A percentile compares a stretch with the other conserved stretches of the same genome.
Conservation (phyloP, 140 eudicot species). For the Oenanthe javanica region DNA sequence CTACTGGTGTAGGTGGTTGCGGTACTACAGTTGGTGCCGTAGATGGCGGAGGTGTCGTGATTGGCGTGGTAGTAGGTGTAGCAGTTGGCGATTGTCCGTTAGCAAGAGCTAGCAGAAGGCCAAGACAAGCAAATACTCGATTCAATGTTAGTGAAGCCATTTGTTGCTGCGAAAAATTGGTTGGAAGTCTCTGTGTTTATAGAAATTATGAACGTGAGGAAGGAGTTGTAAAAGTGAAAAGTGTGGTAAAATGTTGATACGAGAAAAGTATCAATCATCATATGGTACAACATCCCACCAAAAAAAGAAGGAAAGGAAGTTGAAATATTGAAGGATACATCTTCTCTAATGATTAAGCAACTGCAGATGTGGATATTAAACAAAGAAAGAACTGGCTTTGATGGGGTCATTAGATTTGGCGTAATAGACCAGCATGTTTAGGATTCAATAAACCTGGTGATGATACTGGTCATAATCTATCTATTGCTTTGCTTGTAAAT, state of each 20-base stretch:
- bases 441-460: neutral
- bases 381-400: neutral
- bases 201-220: conserved; percentile 13
- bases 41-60: conserved; percentile 41
- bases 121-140: conserved; percentile 30
- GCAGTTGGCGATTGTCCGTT: conserved; percentile 72
- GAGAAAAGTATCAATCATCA: conserved; percentile 46
- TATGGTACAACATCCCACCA: conserved; percentile 25
- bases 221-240: conserved; percentile 14
- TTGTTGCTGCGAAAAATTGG: conserved; percentile 18
- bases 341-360: conserved; percentile 26
- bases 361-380: neutral
- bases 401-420: neutral
- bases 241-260: conserved; percentile 32
- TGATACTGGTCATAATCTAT: neutral
- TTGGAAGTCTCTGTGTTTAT: conserved; percentile 13
- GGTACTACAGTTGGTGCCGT: conserved; percentile 41
- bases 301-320: neutral
- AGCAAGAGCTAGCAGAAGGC: conserved; percentile 35
- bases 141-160: conserved; percentile 34
- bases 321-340: conserved; percentile 15
- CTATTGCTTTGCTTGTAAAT: conserved; percentile 3
- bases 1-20: conserved; percentile 26
- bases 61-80: conserved; percentile 47
- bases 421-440: conserved; percentile 7